These are phyloP conservation scores for Claviceps fusiformis DNA, from an alignment of 2,329 filamentous ascomycete species.

Conservation along the genomic window DNA sequence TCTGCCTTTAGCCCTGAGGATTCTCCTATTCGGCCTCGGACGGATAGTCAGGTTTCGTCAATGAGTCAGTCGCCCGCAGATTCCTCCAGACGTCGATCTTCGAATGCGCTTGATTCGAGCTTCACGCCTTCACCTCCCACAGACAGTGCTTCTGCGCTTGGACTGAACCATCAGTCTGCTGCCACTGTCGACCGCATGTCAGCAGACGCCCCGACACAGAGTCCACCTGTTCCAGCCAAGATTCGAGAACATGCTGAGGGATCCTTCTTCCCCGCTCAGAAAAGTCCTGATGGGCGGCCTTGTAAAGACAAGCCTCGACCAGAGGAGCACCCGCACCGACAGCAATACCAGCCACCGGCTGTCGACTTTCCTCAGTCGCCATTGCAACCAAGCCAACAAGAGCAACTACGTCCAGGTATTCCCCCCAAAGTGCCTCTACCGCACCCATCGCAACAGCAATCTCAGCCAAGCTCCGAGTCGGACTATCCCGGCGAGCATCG, in stretches of 20 bases:
- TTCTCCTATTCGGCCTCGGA: constrained; percentile 7
- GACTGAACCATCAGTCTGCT: background rate
- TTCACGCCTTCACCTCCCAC: constrained; percentile 5
- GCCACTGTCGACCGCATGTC: background rate
- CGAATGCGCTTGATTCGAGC: constrained; percentile 1
- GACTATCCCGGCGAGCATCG: constrained; percentile 5
- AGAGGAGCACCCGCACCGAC: too few relatives aligned
- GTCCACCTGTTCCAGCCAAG: too few relatives aligned
- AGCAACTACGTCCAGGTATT: background rate
- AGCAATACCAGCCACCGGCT: too few relatives aligned
- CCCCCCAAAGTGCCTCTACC: too few relatives aligned
- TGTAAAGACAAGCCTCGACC: too few relatives aligned
- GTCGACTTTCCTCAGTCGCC: too few relatives aligned
- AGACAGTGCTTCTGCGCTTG: background rate
- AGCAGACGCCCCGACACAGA: too few relatives aligned
- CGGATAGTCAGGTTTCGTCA: constrained; percentile 8
- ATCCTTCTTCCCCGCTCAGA: too few relatives aligned
- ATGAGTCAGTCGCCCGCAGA: constrained; percentile 8
- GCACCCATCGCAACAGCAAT: too few relatives aligned
- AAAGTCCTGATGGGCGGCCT: too few relatives aligned
- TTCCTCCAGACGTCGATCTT: constrained; percentile 5
- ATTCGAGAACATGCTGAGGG: too few relatives aligned
- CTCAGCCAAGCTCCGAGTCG: background rate
- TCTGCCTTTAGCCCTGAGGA: constrained; percentile 5
- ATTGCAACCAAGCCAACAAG: background rate